Evolutionary conservation across 1,284 basidiomycete species (phyloP), one percentile per base, ranked within the genome.

Genomic region (Heterobasidion annosum): DNA sequence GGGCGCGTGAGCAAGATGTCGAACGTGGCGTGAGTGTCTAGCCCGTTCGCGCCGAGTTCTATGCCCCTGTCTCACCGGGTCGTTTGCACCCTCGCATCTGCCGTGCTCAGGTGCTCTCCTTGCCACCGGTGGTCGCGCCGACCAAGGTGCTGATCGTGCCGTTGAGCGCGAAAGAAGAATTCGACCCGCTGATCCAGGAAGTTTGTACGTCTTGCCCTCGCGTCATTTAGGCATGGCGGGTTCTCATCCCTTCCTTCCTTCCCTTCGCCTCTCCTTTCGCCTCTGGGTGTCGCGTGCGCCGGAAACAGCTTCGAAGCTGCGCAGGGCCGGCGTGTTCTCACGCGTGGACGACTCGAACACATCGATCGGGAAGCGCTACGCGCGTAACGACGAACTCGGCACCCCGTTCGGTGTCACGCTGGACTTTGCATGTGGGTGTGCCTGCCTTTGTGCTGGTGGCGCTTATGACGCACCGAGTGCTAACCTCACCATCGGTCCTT

Each of bases 61-160:
- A 16, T 25, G 34, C 18, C 37, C 48, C 52, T 15, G 1, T 53
- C 37, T 40, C 37, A 40, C 7, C 37, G 37, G 37, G 12, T n/a
- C 37, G 37, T 12, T 12, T 40, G 12, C 37, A 40, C 37, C 12
- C 37, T 40, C 37, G 37, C 37, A 58, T 53, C 57, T 58, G 25
- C 25, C 25, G 25, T 4, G 25, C 25, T 53, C 61, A 91, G 89
- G 91, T 98, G 40, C 81, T 98, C 40, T 95, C 92, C 12, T 79
- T 98, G 37, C 93, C 94, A 12, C 76, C 93, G 3, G 68, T 91
- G 49, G 89, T 98, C n/a, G 93, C 95, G 10, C 96, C 95, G 8
- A 94, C 94, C 67, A 98, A 98, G 73, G 91, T 93, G 60, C 81
- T 98, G 62, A 96, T 98, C 67, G 93, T 98, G 43, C 94, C 96